Evolutionary conservation across 2,329 filamentous ascomycete species (phyloP).

Genomic region (Pyrenophora tritici-repentis): DNA sequence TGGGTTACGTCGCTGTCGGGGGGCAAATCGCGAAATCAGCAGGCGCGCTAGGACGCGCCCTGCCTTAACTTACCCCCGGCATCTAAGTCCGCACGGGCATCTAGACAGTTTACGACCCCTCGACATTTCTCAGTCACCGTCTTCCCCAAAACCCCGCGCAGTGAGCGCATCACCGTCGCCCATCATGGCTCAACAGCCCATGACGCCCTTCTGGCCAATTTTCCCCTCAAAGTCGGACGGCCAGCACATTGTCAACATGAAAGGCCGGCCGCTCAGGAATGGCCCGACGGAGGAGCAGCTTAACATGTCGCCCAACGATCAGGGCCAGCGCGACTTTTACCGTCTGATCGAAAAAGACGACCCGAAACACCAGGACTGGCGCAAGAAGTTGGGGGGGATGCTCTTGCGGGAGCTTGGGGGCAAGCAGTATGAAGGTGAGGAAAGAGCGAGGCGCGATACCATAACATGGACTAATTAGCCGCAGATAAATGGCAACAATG

Average conservation of each 20-base stretch:
- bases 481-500: constrained; percentile 49
- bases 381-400: constrained; percentile 64
- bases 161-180: constrained; percentile 6
- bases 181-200: constrained; percentile 39
- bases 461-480: constrained; percentile 39
- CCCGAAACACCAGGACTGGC: constrained; percentile 61
- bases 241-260: constrained; percentile 55
- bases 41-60: constrained; percentile 12
- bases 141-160: constrained; percentile 3
- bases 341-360: constrained; percentile 56
- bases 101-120: neutral
- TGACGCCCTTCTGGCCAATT: constrained; percentile 55
- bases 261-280: constrained; percentile 56
- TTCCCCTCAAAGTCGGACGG: constrained; percentile 57
- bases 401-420: constrained; percentile 56
- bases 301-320: constrained; percentile 56
- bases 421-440: constrained; percentile 40
- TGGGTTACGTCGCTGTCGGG: neutral
- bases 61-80: constrained; percentile 2
- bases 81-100: neutral
- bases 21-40: neutral
- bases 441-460: neutral
- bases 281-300: constrained; percentile 58
- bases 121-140: no score
- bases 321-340: constrained; percentile 62